A percentile compares a stretch with the other conserved stretches of the same genome.
phyloP scores from a whole-genome alignment of 2,329 filamentous ascomycete genomes.

The Fusarium graminum region DNA sequence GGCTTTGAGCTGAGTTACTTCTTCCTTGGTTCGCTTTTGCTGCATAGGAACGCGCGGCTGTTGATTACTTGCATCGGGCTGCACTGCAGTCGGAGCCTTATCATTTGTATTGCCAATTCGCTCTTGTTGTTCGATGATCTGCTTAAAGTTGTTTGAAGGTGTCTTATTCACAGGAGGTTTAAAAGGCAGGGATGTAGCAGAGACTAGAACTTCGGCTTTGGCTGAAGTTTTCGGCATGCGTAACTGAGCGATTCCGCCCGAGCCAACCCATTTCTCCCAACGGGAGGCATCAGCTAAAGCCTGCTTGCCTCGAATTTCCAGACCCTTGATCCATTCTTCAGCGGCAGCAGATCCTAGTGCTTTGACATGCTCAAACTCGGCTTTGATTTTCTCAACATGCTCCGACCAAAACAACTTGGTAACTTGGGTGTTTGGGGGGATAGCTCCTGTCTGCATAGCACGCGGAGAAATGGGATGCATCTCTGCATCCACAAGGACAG shows the following conservation, averaged over 20 bases:
- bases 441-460: constrained; percentile 64
- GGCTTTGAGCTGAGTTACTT: constrained; percentile 74
- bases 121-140: constrained; percentile 10
- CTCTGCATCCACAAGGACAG: constrained; percentile 73
- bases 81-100: constrained; percentile 9
- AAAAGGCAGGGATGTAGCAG: not conserved
- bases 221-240: constrained; percentile 39
- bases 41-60: constrained; percentile 33
- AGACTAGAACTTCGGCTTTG: constrained; percentile 4
- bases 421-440: constrained; percentile 63
- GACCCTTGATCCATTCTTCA: constrained; percentile 84
- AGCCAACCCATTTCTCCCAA: constrained; percentile 80
- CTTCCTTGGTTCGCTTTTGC: constrained; percentile 69
- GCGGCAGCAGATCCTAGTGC: constrained; percentile 75
- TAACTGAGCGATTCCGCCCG: constrained; percentile 59
- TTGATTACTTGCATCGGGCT: constrained; percentile 13
- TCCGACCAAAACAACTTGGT: constrained; percentile 75
- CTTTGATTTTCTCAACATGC: constrained; percentile 72
- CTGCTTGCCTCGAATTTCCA: constrained; percentile 72
- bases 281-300: constrained; percentile 71
- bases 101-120: constrained; percentile 10
- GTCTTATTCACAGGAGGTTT: constrained; percentile 6
- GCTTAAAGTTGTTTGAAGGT: not conserved
- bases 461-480: constrained; percentile 70
- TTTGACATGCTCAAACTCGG: constrained; percentile 73